Conservation (phyloP, 129 eudicot genomes). For the Mikania micrantha region DNA sequence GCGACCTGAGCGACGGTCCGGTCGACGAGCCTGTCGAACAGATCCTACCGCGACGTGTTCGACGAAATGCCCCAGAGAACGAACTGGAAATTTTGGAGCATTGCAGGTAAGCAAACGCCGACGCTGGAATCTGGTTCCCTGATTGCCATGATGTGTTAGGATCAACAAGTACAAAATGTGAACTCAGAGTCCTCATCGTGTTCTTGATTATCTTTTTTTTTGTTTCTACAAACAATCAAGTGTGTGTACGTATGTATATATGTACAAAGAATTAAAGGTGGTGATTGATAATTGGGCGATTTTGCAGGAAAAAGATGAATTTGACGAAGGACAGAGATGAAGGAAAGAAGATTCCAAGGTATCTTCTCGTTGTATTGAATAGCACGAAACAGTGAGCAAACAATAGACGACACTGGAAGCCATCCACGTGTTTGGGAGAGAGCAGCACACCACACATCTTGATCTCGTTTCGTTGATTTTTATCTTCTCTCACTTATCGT, state of each 20-base stretch:
- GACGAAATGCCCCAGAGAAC: slow-evolving; percentile 73
- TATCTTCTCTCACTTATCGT: background rate
- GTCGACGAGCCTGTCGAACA: slow-evolving; percentile 32
- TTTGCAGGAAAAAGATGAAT: background rate
- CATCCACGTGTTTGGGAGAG: slow-evolving; percentile 37
- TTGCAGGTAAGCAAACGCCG: slow-evolving; percentile 41
- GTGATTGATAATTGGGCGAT: slow-evolving; percentile 6
- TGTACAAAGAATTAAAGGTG: background rate
- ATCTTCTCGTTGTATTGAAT: slow-evolving; percentile 34
- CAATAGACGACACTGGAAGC: slow-evolving; percentile 27
- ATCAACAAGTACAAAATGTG: slow-evolving; percentile 67
- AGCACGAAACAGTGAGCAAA: slow-evolving; percentile 12
- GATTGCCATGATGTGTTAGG: slow-evolving; percentile 66
- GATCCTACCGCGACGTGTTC: slow-evolving; percentile 53
- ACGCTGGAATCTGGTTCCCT: slow-evolving; percentile 39
- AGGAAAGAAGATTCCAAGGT: slow-evolving; percentile 47
- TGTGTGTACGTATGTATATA: slow-evolving; percentile 3
- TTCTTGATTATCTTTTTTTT: background rate
- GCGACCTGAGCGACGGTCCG: slow-evolving; percentile 42
- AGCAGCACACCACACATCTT: slow-evolving; percentile 32
- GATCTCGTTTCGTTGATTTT: slow-evolving; percentile 16
- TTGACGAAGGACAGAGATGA: slow-evolving; percentile 14
- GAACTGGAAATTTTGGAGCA: slow-evolving; percentile 21
- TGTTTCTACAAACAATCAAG: background rate
- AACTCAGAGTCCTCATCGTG: slow-evolving; percentile 60